Conservation (phyloP, 208 protist species). For the Wallacemonas collosoma region DNA sequence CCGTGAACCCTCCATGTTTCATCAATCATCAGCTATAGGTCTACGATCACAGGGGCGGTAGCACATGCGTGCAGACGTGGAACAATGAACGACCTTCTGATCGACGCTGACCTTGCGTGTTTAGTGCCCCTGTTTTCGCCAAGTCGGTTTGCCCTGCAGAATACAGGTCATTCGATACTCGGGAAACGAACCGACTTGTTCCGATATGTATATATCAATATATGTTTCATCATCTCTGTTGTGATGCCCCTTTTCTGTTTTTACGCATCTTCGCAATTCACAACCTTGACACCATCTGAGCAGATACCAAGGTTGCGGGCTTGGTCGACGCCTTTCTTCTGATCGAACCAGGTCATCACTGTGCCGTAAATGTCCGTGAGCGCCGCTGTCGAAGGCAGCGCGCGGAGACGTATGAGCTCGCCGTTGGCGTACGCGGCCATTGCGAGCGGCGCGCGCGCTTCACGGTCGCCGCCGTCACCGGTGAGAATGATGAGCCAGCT, state of each 20-base stretch:
- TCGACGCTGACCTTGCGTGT: too few species aligned
- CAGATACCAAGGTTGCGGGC: slow-evolving; percentile 55
- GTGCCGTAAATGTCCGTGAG: slow-evolving; percentile 51
- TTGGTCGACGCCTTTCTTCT: slow-evolving; percentile 2
- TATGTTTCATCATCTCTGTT: not conserved
- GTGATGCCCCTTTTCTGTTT: not conserved
- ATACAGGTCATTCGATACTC: too few species aligned
- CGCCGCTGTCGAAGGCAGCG: slow-evolving; percentile 21
- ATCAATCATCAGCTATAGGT: too few species aligned
- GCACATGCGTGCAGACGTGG: too few species aligned
- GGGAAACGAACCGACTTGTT: too few species aligned
- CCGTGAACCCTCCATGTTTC: too few species aligned
- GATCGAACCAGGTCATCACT: slow-evolving; percentile 61
- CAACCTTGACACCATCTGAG: slow-evolving; percentile 46
- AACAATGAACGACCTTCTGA: too few species aligned
- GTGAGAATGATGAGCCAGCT: slow-evolving; percentile 78
- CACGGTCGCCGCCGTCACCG: slow-evolving; percentile 39
- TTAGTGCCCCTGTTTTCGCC: too few species aligned
- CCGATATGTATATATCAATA: not conserved
- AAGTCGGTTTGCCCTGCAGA: too few species aligned
- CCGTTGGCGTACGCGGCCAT: slow-evolving; percentile 62
- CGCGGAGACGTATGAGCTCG: slow-evolving; percentile 47
- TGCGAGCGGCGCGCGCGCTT: slow-evolving; percentile 44
- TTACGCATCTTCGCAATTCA: slow-evolving; percentile 45
- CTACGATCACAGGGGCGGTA: too few species aligned